Percentiles rank a stretch among this genome's conserved stretches.
These are phyloP conservation scores for Ophiorrhiza pumila DNA, from an alignment of 257 asterid species.

Conservation along the genomic window DNA sequence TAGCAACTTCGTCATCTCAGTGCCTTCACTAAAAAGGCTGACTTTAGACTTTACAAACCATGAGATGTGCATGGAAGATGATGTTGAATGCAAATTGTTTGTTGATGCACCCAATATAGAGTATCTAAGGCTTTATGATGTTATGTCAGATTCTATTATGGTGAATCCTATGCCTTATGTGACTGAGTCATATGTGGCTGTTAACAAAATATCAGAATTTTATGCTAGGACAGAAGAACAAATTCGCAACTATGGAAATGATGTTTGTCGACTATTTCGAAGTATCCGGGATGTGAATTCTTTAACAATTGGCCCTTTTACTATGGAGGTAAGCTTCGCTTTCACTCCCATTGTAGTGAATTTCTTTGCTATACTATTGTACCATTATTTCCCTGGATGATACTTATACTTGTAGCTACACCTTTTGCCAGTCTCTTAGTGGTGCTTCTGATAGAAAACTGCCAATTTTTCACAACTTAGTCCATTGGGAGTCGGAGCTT, in stretches of 20 bases:
- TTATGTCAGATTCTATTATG: neutral
- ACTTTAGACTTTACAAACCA: neutral
- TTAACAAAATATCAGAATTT: neutral
- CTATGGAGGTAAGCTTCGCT: neutral
- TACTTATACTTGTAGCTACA: neutral
- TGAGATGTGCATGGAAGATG: neutral
- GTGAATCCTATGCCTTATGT: constrained; percentile 3
- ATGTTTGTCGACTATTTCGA: constrained; percentile 4
- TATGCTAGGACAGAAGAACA: neutral
- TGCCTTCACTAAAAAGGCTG: constrained; percentile 13
- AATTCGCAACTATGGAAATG: neutral
- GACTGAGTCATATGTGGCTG: neutral
- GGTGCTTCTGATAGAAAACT: neutral
- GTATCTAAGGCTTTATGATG: neutral
- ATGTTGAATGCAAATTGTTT: neutral
- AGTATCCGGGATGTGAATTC: constrained; percentile 7
- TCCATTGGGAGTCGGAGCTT: neutral
- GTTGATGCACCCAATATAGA: constrained; percentile 13
- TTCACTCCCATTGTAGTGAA: neutral
- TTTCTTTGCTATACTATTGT: neutral
- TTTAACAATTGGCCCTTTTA: neutral
- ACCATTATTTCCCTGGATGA: neutral
- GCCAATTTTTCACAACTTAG: constrained; percentile 6
- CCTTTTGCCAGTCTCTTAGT: neutral
- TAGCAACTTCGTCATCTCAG: neutral